Percentiles rank a stretch among this genome's conserved stretches.
These are phyloP conservation scores for Termitomyces bulborhizus DNA, from an alignment of 768 basidiomycete species.

Conservation along the genomic window DNA sequence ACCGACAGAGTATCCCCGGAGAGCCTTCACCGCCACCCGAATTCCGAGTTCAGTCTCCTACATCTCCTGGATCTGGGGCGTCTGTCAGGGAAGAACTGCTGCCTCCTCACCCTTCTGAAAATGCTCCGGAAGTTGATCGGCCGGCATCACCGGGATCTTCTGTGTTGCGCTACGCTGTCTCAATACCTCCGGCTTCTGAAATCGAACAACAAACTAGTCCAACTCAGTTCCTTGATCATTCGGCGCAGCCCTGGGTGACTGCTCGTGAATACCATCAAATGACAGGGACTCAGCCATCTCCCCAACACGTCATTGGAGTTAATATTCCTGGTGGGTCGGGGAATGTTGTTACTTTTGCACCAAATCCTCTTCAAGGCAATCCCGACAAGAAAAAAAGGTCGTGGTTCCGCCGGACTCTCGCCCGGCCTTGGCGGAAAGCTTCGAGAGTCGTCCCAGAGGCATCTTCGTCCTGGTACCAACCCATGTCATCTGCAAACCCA, in stretches of 20 bases:
- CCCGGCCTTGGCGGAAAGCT: constrained; percentile 19
- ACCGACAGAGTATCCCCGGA: not conserved
- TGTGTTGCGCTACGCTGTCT: constrained; percentile 22
- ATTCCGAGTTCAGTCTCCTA: constrained; percentile 1
- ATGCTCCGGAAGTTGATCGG: not conserved
- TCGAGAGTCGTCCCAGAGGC: constrained; percentile 6
- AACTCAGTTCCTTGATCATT: constrained; percentile 15
- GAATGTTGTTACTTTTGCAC: constrained; percentile 5
- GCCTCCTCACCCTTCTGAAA: not conserved
- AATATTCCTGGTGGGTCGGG: not conserved
- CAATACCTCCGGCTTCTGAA: constrained; percentile 26
- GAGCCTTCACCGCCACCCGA: not conserved
- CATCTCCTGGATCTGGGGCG: not conserved
- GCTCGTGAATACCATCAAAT: constrained; percentile 26
- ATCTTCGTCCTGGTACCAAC: constrained; percentile 25
- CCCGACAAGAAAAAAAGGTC: constrained; percentile 29
- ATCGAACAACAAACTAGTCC: constrained; percentile 17
- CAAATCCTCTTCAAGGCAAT: constrained; percentile 14
- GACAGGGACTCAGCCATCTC: constrained; percentile 12
- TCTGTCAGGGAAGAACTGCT: not conserved
- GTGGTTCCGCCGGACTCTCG: constrained; percentile 34
- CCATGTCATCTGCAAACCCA: constrained; percentile 5
- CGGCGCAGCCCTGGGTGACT: constrained; percentile 31
- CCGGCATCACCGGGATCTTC: constrained; percentile 15
- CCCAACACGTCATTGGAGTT: constrained; percentile 5